These are phyloP conservation scores for Chionographis japonica DNA, from an alignment of 106 monocot genomes.

Conservation along the genomic window DNA sequence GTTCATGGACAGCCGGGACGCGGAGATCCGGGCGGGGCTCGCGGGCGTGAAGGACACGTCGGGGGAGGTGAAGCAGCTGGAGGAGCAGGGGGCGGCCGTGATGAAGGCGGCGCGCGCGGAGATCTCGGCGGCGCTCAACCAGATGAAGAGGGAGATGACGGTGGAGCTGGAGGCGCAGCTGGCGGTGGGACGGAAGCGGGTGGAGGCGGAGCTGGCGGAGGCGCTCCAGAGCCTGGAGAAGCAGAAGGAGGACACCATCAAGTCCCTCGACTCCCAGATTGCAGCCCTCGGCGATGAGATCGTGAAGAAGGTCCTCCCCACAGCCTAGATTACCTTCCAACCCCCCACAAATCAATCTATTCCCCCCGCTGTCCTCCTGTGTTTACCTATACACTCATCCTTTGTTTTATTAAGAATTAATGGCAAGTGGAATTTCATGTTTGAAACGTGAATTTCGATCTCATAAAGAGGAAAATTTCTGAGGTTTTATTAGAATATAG, in stretches of 20 bases:
- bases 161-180: slow-evolving; percentile 72
- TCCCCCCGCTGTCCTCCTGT: too few species aligned
- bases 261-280: slow-evolving; percentile 81
- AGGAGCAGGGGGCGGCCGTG: slow-evolving; percentile 82
- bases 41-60: slow-evolving; percentile 88
- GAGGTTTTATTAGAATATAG: too few species aligned
- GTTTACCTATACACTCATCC: too few species aligned
- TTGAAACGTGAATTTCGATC: too few species aligned
- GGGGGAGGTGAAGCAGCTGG: slow-evolving; percentile 85
- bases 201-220: slow-evolving; percentile 83
- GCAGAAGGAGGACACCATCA: slow-evolving; percentile 80
- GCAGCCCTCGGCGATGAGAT: slow-evolving; percentile 72
- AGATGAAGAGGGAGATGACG: slow-evolving; percentile 95
- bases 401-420: too few species aligned
- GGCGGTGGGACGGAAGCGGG: slow-evolving; percentile 53
- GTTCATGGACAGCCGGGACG: slow-evolving; percentile 95
- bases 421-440: too few species aligned
- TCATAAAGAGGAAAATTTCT: too few species aligned
- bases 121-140: slow-evolving; percentile 82
- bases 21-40: slow-evolving; percentile 70
- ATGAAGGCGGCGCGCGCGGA: slow-evolving; percentile 90
- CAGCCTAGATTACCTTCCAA: slow-evolving; percentile 1
- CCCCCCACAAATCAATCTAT: too few species aligned
- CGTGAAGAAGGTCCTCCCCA: slow-evolving; percentile 82
- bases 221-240: slow-evolving; percentile 66